phyloP scores from a whole-genome alignment of 129 eudicot genomes.

The Cynara cardunculus region DNA sequence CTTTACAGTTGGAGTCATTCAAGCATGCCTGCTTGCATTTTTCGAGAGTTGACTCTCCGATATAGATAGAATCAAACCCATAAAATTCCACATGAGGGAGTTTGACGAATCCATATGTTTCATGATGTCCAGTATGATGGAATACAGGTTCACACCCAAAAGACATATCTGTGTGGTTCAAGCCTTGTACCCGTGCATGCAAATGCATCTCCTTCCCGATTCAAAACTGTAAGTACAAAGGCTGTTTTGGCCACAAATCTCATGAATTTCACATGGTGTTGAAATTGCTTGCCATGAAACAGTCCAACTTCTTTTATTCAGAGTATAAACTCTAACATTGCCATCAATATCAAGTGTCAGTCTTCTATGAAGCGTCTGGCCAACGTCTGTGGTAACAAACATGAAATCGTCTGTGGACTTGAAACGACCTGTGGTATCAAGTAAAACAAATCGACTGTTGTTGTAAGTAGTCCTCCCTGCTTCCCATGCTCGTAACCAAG shows the following conservation, averaged over 20 bases:
- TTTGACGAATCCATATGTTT: background rate
- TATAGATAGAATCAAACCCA: conserved; percentile 10
- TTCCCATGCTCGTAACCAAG: conserved; percentile 11
- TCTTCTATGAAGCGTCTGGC: conserved; percentile 27
- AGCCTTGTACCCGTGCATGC: no score
- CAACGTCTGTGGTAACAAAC: conserved; percentile 27
- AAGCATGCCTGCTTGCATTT: conserved; percentile 20
- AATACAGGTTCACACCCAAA: conserved; percentile 29
- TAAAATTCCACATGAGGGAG: conserved; percentile 25
- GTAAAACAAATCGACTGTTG: conserved; percentile 23
- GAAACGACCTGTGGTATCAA: conserved; percentile 39
- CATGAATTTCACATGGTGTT: conserved; percentile 32
- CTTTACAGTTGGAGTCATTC: conserved; percentile 27
- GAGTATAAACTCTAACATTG: no score
- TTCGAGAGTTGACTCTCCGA: background rate
- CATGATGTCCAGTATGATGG: background rate
- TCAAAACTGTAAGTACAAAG: no score
- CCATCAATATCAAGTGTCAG: conserved; percentile 40
- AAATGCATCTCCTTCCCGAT: no score
- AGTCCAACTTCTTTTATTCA: background rate
- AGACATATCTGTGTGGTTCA: conserved; percentile 9
- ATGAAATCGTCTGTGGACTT: conserved; percentile 25
- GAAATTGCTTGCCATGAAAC: conserved; percentile 35
- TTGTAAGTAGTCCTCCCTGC: conserved; percentile 36
- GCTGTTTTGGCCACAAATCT: conserved; percentile 32